phyloP scores from a whole-genome alignment of 1,284 basidiomycete genomes.

The Trametes pubescens region DNA sequence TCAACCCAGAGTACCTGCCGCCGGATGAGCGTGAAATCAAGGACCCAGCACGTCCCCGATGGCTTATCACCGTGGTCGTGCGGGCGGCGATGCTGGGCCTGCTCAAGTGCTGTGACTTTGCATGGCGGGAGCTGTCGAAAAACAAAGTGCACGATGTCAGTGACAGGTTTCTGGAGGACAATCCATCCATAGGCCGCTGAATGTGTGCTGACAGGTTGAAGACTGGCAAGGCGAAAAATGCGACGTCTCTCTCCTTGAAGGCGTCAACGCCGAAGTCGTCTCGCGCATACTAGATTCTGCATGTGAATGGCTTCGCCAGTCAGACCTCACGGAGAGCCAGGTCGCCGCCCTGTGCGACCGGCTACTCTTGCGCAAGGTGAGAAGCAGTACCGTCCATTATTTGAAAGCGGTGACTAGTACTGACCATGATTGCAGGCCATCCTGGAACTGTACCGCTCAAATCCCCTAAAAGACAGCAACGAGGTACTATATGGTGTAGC shows the following conservation, averaged over 20 bases:
- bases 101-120: slow-evolving; percentile 85
- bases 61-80: slow-evolving; percentile 75
- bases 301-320: slow-evolving; percentile 52
- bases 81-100: slow-evolving; percentile 76
- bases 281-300: slow-evolving; percentile 69
- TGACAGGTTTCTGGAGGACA: slow-evolving; percentile 28
- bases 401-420: too few relatives aligned
- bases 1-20: slow-evolving; percentile 64
- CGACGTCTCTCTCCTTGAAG: slow-evolving; percentile 81
- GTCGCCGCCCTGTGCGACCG: slow-evolving; percentile 56
- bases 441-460: slow-evolving; percentile 59
- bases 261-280: slow-evolving; percentile 66
- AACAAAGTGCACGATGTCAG: slow-evolving; percentile 81
- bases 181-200: slow-evolving; percentile 17
- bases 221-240: slow-evolving; percentile 91
- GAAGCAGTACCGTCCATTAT: too few relatives aligned
- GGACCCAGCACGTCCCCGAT: slow-evolving; percentile 56
- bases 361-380: slow-evolving; percentile 65
- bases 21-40: slow-evolving; percentile 36
- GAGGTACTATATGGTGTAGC: slow-evolving; percentile 49
- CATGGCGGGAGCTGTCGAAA: slow-evolving; percentile 82
- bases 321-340: slow-evolving; percentile 37
- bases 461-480: slow-evolving; percentile 47
- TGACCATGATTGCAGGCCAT: slow-evolving; percentile 46
- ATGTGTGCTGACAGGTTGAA: slow-evolving; percentile 65